A percentile compares a stretch with the other conserved stretches of the same genome.
Evolutionary conservation across 2,329 filamentous ascomycete species (phyloP).

Genomic region (Alternaria triticimaculans): DNA sequence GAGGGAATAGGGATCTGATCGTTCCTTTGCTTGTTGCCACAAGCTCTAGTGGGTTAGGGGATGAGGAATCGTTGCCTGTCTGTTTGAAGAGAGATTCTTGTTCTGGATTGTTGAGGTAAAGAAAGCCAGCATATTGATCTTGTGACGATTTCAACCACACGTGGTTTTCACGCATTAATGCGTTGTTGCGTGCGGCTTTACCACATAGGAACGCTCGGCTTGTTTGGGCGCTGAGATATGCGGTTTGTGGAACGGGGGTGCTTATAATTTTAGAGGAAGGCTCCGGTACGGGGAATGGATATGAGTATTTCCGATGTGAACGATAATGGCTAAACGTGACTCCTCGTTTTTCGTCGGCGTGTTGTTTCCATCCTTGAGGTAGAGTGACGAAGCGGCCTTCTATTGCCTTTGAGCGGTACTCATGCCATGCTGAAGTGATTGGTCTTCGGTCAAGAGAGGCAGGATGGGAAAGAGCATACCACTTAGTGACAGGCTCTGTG

Average conservation of each 20-base stretch:
- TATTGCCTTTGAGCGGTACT: background rate
- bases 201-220: background rate
- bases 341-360: background rate
- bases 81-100: background rate
- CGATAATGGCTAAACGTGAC: accelerated
- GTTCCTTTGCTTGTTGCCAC: background rate
- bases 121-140: background rate
- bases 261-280: background rate
- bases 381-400: accelerated
- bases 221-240: background rate
- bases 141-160: background rate
- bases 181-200: too few relatives aligned
- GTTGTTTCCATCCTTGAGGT: background rate
- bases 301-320: too few relatives aligned
- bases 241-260: background rate
- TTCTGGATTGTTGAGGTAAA: background rate
- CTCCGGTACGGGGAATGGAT: background rate
- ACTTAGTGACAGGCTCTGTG: background rate
- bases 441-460: background rate
- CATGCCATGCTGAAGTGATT: background rate
- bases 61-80: background rate
- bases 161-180: too few relatives aligned
- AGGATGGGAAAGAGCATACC: background rate
- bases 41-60: background rate
- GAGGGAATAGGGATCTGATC: too few relatives aligned